Evolutionary conservation across 2,329 filamentous ascomycete genomes (phyloP), one percentile per base, ranked within the genome.

Genomic region (Claviceps paspali): DNA sequence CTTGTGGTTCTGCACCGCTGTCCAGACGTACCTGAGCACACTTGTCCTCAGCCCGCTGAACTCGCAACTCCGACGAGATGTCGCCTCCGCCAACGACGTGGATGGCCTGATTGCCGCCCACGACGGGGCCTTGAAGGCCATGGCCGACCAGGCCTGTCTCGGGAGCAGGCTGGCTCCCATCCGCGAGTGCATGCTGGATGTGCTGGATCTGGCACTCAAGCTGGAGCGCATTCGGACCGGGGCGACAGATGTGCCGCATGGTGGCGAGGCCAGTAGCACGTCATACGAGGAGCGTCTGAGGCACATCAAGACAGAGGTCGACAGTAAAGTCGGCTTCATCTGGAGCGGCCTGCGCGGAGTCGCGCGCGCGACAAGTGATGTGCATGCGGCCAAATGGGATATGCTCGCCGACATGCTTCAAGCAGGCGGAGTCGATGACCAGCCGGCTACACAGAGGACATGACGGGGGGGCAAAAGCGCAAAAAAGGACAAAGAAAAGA

Each of bases 71-170:
- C 60, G 61, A 5, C 52, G 56, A 2, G 62, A 67, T 0, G 66
- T 95, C 36, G 56, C 59, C 11, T 59, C 62, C 5, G 75, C 83
- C 0, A 65, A 69, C 19, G 84, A 88, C 46, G 74, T 95, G 8
- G 85, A 95, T 51, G 70, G 70, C 19, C 92, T 95, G 82, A 76
- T 86, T 19, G 58, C 59, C 1, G 67, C 77, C 1, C 86, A 94
- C 52, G 59, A 70, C 4, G 52, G 56, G 0, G 88, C 80, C 48
- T 61, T 81, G 31, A 66, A 64, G 31, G 67, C 67, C 2, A 60
- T 91, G 9, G 63, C 77, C 39, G 70, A 76, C 23, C 76, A 84
- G 44, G 74, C 81, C 8, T 70, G 91, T 18, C 68, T 92, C 0
- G 75, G 79, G 0, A 60, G 65, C 12, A 79, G 77, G 38, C 59